Percentiles rank a stretch among this genome's conserved stretches.
Conservation (phyloP, 176 grass and related monocot species). For the Oryza longistaminata region DNA sequence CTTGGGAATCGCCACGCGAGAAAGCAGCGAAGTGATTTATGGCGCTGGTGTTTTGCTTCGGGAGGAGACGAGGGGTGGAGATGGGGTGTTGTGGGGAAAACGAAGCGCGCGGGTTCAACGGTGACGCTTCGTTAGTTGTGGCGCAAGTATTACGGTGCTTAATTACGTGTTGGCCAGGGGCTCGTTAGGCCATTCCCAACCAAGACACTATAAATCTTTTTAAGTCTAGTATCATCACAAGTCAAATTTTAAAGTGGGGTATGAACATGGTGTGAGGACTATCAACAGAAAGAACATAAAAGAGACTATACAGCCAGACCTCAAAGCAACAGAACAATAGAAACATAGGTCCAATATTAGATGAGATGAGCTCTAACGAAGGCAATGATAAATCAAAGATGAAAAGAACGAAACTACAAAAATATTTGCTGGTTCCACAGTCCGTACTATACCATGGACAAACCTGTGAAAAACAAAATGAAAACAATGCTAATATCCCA, state of each 20-base stretch:
- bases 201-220: too few relatives aligned
- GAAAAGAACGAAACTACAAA: neutral
- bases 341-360: neutral
- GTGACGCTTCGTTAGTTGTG: too few relatives aligned
- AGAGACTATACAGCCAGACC: neutral
- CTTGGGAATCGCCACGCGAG: too few relatives aligned
- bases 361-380: neutral
- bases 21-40: too few relatives aligned
- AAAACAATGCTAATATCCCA: neutral
- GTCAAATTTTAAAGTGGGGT: constrained; percentile 5
- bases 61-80: too few relatives aligned
- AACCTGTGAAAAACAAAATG: constrained; percentile 20
- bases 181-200: too few relatives aligned
- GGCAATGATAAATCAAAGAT: constrained; percentile 8
- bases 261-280: constrained; percentile 5
- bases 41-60: too few relatives aligned
- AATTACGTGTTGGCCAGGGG: too few relatives aligned
- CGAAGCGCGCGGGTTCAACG: too few relatives aligned
- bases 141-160: too few relatives aligned
- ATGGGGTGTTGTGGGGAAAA: too few relatives aligned
- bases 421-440: constrained; percentile 10
- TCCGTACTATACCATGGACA: neutral
- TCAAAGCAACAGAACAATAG: constrained; percentile 17
- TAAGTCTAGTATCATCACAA: constrained; percentile 38
- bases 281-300: neutral